A percentile compares a stretch with the other conserved stretches of the same genome.
Evolutionary conservation across 2,329 filamentous ascomycete genomes (phyloP).

Genomic region (Sarocladium oryzae): DNA sequence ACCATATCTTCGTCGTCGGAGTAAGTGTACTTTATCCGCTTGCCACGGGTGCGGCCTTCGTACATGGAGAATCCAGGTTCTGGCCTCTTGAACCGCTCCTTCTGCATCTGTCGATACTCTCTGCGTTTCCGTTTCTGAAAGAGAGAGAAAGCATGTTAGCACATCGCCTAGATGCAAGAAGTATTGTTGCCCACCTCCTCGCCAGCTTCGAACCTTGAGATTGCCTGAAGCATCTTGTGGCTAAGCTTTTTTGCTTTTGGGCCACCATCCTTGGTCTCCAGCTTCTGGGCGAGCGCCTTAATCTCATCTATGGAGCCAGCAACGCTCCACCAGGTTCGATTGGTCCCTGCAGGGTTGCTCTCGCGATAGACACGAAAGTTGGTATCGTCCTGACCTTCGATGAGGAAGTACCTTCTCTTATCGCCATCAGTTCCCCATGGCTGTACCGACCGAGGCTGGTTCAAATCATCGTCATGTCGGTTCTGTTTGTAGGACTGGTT

Average conservation of each 20-base stretch:
- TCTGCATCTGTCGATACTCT: slow-evolving; percentile 81
- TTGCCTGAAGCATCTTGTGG: slow-evolving; percentile 68
- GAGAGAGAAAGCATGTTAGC: neutral
- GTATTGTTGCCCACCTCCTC: slow-evolving; percentile 61
- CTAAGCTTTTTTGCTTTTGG: slow-evolving; percentile 74
- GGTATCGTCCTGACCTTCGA: slow-evolving; percentile 92
- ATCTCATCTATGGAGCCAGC: slow-evolving; percentile 88
- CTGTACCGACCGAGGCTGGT: slow-evolving; percentile 84
- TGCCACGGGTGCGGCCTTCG: slow-evolving; percentile 91
- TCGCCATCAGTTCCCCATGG: slow-evolving; percentile 86
- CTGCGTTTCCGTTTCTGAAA: slow-evolving; percentile 83
- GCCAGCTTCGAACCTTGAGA: slow-evolving; percentile 86
- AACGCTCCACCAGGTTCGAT: slow-evolving; percentile 84
- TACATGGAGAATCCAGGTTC: slow-evolving; percentile 90
- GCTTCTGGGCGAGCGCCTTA: slow-evolving; percentile 64
- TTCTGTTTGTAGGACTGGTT: slow-evolving; percentile 84
- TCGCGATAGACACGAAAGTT: slow-evolving; percentile 91
- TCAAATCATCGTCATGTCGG: slow-evolving; percentile 70
- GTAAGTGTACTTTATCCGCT: slow-evolving; percentile 94
- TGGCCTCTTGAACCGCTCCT: slow-evolving; percentile 79
- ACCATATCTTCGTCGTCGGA: slow-evolving; percentile 79
- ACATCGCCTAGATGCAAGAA: neutral
- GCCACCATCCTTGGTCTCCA: slow-evolving; percentile 70
- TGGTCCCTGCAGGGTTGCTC: slow-evolving; percentile 72
- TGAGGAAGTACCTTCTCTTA: slow-evolving; percentile 86